These are phyloP conservation scores for Cytospora piceicola DNA, from an alignment of 2,329 filamentous ascomycete species.

Conservation along the genomic window DNA sequence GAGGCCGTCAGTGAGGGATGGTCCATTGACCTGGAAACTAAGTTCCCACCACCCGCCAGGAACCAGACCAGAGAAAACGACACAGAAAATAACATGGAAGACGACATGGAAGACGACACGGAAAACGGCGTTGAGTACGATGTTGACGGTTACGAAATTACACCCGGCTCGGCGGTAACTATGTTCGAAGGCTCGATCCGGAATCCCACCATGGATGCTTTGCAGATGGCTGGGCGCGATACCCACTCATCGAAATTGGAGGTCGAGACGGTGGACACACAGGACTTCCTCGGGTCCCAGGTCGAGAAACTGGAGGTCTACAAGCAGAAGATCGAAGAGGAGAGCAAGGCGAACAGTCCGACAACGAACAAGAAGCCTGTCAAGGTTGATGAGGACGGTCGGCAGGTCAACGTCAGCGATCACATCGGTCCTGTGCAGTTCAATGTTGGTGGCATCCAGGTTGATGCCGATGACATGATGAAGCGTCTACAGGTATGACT, in stretches of 20 bases:
- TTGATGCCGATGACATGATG: conserved; percentile 92
- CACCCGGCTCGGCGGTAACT: conserved; percentile 66
- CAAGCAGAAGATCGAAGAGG: conserved; percentile 61
- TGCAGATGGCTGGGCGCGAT: conserved; percentile 56
- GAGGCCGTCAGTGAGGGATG: conserved; percentile 84
- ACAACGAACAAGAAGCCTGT: conserved; percentile 53
- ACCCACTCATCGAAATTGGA: conserved; percentile 56
- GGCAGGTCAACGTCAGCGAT: conserved; percentile 62
- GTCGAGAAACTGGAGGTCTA: conserved; percentile 72
- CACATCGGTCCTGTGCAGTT: conserved; percentile 96
- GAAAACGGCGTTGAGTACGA: conserved; percentile 35
- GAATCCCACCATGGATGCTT: conserved; percentile 69
- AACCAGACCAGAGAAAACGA: conserved; percentile 32
- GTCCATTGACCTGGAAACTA: conserved; percentile 78
- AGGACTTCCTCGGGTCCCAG: conserved; percentile 77
- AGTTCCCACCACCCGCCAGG: conserved; percentile 43
- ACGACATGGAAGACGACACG: conserved; percentile 35
- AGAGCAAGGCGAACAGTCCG: conserved; percentile 45
- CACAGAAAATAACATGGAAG: conserved; percentile 33
- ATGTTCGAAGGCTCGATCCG: conserved; percentile 80
- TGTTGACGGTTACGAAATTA: conserved; percentile 36
- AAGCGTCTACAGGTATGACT: conserved; percentile 76
- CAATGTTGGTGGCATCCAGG: conserved; percentile 97
- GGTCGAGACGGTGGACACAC: conserved; percentile 72
- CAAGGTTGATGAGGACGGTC: conserved; percentile 39